Conservation (phyloP, 225 moss, liverwort and hornwort species). For the Physcomitrellopsis africana region DNA sequence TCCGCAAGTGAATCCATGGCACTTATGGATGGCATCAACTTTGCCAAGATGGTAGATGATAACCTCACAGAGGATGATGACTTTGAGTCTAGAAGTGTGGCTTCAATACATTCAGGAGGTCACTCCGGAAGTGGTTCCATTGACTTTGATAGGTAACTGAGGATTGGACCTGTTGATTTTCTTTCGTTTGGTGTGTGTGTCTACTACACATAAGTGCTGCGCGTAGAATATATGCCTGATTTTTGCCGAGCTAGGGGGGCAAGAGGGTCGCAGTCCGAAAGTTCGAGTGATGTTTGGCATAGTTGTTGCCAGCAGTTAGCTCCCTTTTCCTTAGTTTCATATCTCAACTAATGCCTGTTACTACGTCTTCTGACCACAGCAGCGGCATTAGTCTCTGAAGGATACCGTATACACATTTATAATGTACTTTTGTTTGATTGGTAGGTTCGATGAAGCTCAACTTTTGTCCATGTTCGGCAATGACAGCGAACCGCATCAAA, state of each 20-base stretch:
- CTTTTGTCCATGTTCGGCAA: constrained; percentile 75
- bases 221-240: not conserved
- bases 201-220: not conserved
- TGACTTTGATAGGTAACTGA: constrained; percentile 46
- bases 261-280: not conserved
- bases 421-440: constrained; percentile 39
- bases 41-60: constrained; percentile 62
- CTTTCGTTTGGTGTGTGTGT: not conserved
- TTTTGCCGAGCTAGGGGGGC: not conserved
- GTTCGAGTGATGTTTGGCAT: not conserved
- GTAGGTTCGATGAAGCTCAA: constrained; percentile 71
- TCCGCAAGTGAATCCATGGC: constrained; percentile 83
- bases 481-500: constrained; percentile 62
- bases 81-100: constrained; percentile 49
- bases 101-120: constrained; percentile 47
- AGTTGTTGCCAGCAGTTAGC: not conserved
- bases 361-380: not conserved
- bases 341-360: too few species aligned
- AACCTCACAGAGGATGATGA: constrained; percentile 78
- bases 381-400: not conserved
- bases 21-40: constrained; percentile 62
- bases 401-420: not conserved
- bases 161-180: not conserved
- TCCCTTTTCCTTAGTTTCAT: too few species aligned
- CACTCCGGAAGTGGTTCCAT: constrained; percentile 48